A percentile compares a stretch with the other conserved stretches of the same genome.
Conservation (phyloP, 352 stramenopile species). For the Phytophthora parvispora region DNA sequence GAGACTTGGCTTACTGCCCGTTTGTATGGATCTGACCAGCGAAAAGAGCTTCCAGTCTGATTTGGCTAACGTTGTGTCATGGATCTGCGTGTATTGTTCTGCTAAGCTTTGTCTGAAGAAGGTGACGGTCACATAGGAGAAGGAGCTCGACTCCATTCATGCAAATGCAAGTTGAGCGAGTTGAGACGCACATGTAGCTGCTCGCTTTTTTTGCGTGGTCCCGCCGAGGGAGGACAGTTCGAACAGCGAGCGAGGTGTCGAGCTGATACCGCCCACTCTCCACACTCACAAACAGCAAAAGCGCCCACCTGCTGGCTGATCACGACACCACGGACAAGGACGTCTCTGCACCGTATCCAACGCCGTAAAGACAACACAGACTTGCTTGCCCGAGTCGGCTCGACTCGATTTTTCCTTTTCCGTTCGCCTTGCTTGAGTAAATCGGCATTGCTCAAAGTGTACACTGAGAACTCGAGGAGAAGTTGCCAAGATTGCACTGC, state of each 20-base stretch:
- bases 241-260: conserved; percentile 14
- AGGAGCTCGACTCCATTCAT: too few species aligned
- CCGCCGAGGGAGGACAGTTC: conserved; percentile 3
- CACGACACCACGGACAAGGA: conserved; percentile 19
- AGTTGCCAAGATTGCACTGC: too few species aligned
- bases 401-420: too few species aligned
- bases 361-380: background rate
- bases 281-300: conserved; percentile 38
- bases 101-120: conserved; percentile 13
- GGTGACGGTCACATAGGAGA: background rate
- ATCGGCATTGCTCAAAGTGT: too few species aligned
- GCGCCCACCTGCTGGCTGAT: conserved; percentile 15
- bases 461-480: too few species aligned
- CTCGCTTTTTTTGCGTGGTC: background rate
- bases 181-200: background rate
- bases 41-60: conserved; percentile 1
- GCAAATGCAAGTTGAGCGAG: background rate
- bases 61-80: conserved; percentile 9
- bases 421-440: too few species aligned
- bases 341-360: conserved; percentile 19
- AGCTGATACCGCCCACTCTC: conserved; percentile 30
- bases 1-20: too few species aligned
- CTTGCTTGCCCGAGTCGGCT: too few species aligned
- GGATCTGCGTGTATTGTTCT: background rate
- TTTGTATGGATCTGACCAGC: conserved; percentile 9